Evolutionary conservation across 768 basidiomycete genomes (phyloP).

Genomic region (Boletus rufocinnamomeus): DNA sequence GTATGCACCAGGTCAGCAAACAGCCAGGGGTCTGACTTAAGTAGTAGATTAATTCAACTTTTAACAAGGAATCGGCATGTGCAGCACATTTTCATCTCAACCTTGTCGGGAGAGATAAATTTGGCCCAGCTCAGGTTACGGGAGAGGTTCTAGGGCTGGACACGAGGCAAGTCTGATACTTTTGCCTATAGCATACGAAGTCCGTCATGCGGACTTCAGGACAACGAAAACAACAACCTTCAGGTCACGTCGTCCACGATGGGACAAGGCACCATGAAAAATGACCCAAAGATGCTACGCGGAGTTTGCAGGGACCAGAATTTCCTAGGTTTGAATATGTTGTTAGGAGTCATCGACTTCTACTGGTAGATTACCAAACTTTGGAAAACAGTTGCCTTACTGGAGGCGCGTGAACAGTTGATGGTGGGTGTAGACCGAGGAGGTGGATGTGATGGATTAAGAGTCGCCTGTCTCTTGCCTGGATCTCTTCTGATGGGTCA

Average conservation of each 20-base stretch:
- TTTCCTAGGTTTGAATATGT: conserved; percentile 13
- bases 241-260: conserved; percentile 13
- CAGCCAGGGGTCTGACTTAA: background rate
- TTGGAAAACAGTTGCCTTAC: conserved; percentile 19
- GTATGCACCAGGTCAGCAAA: conserved; percentile 12
- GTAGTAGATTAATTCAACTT: conserved; percentile 1
- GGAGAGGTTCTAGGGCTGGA: conserved; percentile 3
- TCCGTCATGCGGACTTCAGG: conserved; percentile 14
- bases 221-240: conserved; percentile 14
- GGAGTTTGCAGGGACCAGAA: conserved; percentile 23
- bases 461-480: conserved; percentile 4
- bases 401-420: conserved; percentile 8
- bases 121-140: conserved; percentile 5
- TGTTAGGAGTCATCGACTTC: background rate
- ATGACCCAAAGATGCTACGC: conserved; percentile 13
- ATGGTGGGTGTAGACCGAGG: conserved; percentile 29
- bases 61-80: background rate
- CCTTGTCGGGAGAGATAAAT: conserved; percentile 7
- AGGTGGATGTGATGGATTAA: conserved; percentile 18
- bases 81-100: conserved; percentile 3
- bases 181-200: conserved; percentile 9
- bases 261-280: conserved; percentile 6
- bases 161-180: conserved; percentile 21
- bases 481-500: conserved; percentile 10
- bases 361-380: conserved; percentile 8